Percentiles rank a stretch among this genome's conserved stretches.
Conservation (phyloP, 2,329 filamentous ascomycete genomes). For the Acarospora socialis region DNA sequence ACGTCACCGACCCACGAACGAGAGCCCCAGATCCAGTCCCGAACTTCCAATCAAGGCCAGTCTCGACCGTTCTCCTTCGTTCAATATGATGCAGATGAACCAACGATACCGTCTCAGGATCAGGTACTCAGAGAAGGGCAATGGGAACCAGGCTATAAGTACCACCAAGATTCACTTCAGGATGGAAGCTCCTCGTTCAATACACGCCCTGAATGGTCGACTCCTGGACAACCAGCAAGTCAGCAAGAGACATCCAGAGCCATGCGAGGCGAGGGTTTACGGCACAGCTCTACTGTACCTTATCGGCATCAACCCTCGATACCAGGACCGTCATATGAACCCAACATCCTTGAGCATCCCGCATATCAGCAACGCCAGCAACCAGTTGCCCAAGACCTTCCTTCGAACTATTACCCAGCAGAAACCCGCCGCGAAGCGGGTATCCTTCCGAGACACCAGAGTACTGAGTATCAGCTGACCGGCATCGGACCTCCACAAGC, state of each 20-base stretch:
- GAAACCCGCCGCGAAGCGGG: slow-evolving; percentile 3
- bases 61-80: slow-evolving; percentile 4
- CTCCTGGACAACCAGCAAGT: too few relatives aligned
- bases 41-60: slow-evolving; percentile 1
- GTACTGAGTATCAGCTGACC: slow-evolving; percentile 6
- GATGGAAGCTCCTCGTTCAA: too few relatives aligned
- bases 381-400: slow-evolving; percentile 7
- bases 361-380: slow-evolving; percentile 7
- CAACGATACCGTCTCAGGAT: slow-evolving; percentile 3
- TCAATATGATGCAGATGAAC: slow-evolving; percentile 1
- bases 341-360: slow-evolving; percentile 9
- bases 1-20: neutral
- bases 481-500: slow-evolving; percentile 6
- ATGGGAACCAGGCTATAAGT: slow-evolving; percentile 6
- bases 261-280: too few relatives aligned
- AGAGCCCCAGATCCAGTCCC: neutral
- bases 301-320: slow-evolving; percentile 9
- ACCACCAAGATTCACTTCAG: slow-evolving; percentile 5
- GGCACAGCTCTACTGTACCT: too few relatives aligned
- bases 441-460: slow-evolving; percentile 6
- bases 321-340: slow-evolving; percentile 6
- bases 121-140: slow-evolving; percentile 6
- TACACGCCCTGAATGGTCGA: too few relatives aligned
- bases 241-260: too few relatives aligned
- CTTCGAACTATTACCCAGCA: slow-evolving; percentile 5